Evolutionary conservation across 2,329 filamentous ascomycete genomes (phyloP), one percentile per base, ranked within the genome.

Genomic region (Didymella sp.): DNA sequence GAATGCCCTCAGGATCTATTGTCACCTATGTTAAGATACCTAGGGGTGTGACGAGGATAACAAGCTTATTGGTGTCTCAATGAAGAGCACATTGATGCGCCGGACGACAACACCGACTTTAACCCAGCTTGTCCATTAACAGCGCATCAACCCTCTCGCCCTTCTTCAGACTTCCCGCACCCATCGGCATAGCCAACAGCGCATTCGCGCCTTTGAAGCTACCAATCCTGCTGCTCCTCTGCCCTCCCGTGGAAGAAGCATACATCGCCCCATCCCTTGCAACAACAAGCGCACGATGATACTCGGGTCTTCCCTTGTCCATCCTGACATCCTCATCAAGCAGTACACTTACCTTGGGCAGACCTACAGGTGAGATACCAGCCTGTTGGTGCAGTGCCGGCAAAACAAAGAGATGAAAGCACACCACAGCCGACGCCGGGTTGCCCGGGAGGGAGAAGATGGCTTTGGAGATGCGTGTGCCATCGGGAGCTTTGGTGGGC

Each of bases 381-480:
- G 87, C 84, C 66, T 90, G 82, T 64, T 89, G 87, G 70, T 96
- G 92, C 57, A 99, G 78, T 0, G 90, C 87, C 0, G 95, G 95
- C 11, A 99, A 81, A 8, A 98, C 92, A 75, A 99, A 98, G 1
- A 99, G 85, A 71, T 98, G 91, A 69, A 96, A 92, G 0, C 94
- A 96, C 9, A 98, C 95, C 2, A 97, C 83, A 0, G 95, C 94
- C 2, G 90, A 95, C 2, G 94, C 95, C 0, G 95, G 95, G 73
- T 99, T 99, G 0, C 95, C 95, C 0, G 95, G 95, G 0, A 99
- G 82, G 0, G 91, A 91, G 78, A 99, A 99, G 63, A 99, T 86
- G 56, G 89, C 83, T 71, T 90, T 92, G 1, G 79, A 79, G 22
- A 86, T 76, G 42, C 87, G 83, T 37, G 84, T 79, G 0, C 67